Conservation (phyloP, 2,329 filamentous ascomycete species). For the Ceratocystis huliohia region DNA sequence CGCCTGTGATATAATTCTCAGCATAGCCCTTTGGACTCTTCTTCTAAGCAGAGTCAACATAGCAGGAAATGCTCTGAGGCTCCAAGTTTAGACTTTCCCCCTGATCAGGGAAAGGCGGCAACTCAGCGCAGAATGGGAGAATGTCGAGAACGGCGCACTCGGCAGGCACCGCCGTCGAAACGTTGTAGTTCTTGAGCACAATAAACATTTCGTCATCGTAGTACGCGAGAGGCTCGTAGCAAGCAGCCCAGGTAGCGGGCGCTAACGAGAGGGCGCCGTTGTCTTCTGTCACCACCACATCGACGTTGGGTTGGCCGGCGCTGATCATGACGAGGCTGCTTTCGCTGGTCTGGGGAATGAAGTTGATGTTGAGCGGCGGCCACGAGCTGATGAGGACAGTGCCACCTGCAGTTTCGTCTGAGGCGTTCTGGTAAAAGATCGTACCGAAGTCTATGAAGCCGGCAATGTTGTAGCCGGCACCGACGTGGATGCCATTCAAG, state of each 20-base stretch:
- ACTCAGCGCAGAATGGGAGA: slow-evolving; percentile 33
- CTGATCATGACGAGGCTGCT: slow-evolving; percentile 28
- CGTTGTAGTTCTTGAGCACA: slow-evolving; percentile 22
- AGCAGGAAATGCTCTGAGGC: slow-evolving; percentile 13
- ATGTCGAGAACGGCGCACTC: slow-evolving; percentile 34
- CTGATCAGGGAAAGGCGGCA: slow-evolving; percentile 28
- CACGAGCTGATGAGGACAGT: slow-evolving; percentile 31
- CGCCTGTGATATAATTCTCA: not conserved
- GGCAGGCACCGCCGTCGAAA: slow-evolving; percentile 27
- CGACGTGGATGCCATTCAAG: slow-evolving; percentile 30
- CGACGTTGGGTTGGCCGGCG: slow-evolving; percentile 27
- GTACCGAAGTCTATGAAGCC: slow-evolving; percentile 35
- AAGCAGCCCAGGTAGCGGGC: slow-evolving; percentile 32
- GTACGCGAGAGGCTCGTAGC: slow-evolving; percentile 33
- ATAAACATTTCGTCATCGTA: slow-evolving; percentile 29
- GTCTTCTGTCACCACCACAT: slow-evolving; percentile 30
- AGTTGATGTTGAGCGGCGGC: slow-evolving; percentile 30
- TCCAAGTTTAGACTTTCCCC: not conserved
- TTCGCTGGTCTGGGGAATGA: slow-evolving; percentile 24
- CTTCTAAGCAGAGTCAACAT: slow-evolving; percentile 17
- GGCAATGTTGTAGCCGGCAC: slow-evolving; percentile 28
- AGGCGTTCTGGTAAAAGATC: slow-evolving; percentile 40
- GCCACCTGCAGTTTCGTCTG: slow-evolving; percentile 28
- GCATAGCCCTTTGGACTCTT: slow-evolving; percentile 8
- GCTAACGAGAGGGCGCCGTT: slow-evolving; percentile 26